phyloP scores from a whole-genome alignment of 768 basidiomycete genomes.

The Lactarius deliciosus region DNA sequence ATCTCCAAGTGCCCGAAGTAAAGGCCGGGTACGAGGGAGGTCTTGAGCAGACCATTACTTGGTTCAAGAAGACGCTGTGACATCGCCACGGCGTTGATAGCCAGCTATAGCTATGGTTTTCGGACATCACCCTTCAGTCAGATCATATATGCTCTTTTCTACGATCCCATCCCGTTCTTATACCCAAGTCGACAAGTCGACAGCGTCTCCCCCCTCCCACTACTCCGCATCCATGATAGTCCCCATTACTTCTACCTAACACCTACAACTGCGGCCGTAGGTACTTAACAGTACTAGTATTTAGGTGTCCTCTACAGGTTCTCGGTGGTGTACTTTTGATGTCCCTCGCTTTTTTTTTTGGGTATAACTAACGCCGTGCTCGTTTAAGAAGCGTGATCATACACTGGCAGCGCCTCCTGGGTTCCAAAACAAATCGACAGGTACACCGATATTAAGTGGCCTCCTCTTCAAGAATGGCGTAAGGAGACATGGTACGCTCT shows the following conservation, averaged over 20 bases:
- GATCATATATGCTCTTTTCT: background rate
- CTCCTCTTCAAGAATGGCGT: background rate
- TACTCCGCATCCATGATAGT: background rate
- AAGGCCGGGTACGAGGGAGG: slow-evolving; percentile 47
- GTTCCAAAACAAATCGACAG: too few relatives aligned
- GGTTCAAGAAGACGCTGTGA: slow-evolving; percentile 44
- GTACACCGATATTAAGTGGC: background rate
- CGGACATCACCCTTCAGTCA: background rate
- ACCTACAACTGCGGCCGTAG: background rate
- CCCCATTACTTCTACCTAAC: background rate
- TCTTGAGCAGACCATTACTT: slow-evolving; percentile 43
- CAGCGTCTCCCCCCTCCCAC: background rate
- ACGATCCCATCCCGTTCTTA: background rate
- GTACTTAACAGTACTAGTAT: background rate
- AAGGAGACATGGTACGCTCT: background rate
- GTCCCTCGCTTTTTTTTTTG: background rate
- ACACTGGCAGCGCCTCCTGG: background rate
- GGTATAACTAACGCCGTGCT: background rate
- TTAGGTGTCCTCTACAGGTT: background rate
- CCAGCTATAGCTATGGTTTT: background rate
- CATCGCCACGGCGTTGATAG: background rate
- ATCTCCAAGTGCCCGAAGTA: slow-evolving; percentile 43
- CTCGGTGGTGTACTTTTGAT: background rate
- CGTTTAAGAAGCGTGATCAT: background rate
- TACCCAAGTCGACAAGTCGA: background rate